Evolutionary conservation across 2,329 filamentous ascomycete genomes (phyloP).

Genomic region (Colletotrichum shisoi): DNA sequence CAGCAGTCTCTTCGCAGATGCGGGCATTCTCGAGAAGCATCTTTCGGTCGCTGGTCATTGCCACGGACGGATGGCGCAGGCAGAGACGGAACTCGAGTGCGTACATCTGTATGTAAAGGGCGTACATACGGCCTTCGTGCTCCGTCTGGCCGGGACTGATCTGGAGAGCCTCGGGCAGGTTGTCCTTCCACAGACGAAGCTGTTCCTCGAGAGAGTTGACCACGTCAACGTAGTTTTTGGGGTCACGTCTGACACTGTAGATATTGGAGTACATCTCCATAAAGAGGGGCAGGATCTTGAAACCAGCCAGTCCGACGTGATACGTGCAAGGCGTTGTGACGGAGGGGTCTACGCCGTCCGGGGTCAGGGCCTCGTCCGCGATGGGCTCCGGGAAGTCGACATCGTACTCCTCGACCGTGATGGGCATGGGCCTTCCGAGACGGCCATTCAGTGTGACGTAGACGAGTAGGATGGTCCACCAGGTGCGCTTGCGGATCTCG

Average conservation of each 20-base stretch:
- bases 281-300: slow-evolving; percentile 71
- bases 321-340: slow-evolving; percentile 69
- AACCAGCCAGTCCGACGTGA: slow-evolving; percentile 70
- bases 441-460: slow-evolving; percentile 76
- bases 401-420: slow-evolving; percentile 78
- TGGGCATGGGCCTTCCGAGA: slow-evolving; percentile 78
- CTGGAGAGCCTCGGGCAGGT: slow-evolving; percentile 68
- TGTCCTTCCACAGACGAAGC: slow-evolving; percentile 68
- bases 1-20: slow-evolving; percentile 71
- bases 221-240: slow-evolving; percentile 68
- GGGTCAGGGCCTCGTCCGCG: slow-evolving; percentile 73
- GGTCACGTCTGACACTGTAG: slow-evolving; percentile 72
- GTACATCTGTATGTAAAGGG: slow-evolving; percentile 63
- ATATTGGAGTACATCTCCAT: slow-evolving; percentile 79
- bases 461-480: slow-evolving; percentile 75
- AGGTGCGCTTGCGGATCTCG: slow-evolving; percentile 79
- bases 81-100: slow-evolving; percentile 66
- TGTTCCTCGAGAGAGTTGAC: slow-evolving; percentile 72
- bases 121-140: slow-evolving; percentile 57
- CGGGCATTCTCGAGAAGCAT: slow-evolving; percentile 69
- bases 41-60: slow-evolving; percentile 61
- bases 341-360: slow-evolving; percentile 67
- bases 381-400: slow-evolving; percentile 77
- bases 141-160: slow-evolving; percentile 51
- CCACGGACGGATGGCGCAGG: slow-evolving; percentile 68